Evolutionary conservation across 345 rosid genomes (phyloP), one percentile per base, ranked within the genome.

Genomic region (Gossypium arboreum): DNA sequence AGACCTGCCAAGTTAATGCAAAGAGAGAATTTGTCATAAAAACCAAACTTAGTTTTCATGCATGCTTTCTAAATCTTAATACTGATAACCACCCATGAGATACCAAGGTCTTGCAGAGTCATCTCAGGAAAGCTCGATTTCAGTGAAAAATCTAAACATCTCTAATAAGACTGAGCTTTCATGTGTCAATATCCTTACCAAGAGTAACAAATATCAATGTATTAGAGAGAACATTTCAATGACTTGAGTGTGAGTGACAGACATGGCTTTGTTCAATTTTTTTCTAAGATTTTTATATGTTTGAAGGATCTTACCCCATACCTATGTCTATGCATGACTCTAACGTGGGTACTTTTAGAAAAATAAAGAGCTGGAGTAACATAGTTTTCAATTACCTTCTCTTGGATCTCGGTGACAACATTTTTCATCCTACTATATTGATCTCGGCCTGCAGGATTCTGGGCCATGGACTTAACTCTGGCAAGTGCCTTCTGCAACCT

Each of bases 391-490:
- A 2, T 79, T 84, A 94, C 98, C 98, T 94, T 86, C 81, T 87
- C 94, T 77, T 91, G 92, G 79, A 91, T 92, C 79, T 91, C 88
- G 29, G 83, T 85, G 47, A 89, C 93, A 25, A 92, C 98, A 72
- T 90, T 89, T 16, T 86, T 84, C 79, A 94, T 82, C 81, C 97
- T 86, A 27, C 88, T 79, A 73, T 92, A 94, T 71, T 94, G 97
- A 80, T 94, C 97, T 84, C 97, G 86, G 61, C 94, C 96, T 79
- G 92, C 98, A 9, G 94, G 97, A 79, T 92, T 81, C 67, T 85
- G 97, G 72, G 83, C 91, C 98, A 94, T 94, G 77, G 98, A 94
- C 79, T 91, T 92, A 18, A 94, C 98, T 78, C 97, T 82, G 66
- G 90, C 88, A 79, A 94, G 97, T 48, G 93, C 96, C 73, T 90